A percentile compares a stretch with the other conserved stretches of the same genome.
phyloP scores from a whole-genome alignment of 2,329 filamentous ascomycete genomes.

The Chaetothyriales sp. region DNA sequence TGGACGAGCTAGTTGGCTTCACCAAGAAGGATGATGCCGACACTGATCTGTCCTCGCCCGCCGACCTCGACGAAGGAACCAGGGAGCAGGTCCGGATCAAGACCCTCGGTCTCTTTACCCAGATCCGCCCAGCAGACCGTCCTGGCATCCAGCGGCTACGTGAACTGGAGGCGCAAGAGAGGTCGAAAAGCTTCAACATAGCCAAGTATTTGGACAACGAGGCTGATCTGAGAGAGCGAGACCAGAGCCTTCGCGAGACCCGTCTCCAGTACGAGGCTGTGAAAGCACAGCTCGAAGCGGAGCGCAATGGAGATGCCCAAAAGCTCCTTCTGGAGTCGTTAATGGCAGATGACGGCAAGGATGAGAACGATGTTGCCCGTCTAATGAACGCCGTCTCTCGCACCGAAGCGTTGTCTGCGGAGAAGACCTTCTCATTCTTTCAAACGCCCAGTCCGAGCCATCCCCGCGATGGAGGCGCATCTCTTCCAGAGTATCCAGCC shows the following conservation, averaged over 20 bases:
- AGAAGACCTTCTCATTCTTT: slow-evolving; percentile 46
- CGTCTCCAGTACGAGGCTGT: slow-evolving; percentile 20
- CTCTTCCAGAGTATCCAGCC: slow-evolving; percentile 23
- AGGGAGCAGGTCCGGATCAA: slow-evolving; percentile 11
- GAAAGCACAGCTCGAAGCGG: slow-evolving; percentile 28
- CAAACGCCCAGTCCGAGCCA: slow-evolving; percentile 15
- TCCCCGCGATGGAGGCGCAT: slow-evolving; percentile 16
- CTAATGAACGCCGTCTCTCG: slow-evolving; percentile 43
- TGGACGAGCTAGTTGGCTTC: slow-evolving; percentile 35
- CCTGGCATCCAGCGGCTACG: slow-evolving; percentile 12
- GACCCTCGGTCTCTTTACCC: slow-evolving; percentile 11
- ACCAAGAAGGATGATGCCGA: slow-evolving; percentile 12
- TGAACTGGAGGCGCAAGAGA: slow-evolving; percentile 13
- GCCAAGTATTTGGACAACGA: slow-evolving; percentile 30
- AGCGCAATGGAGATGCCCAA: slow-evolving; percentile 23
- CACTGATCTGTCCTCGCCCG: slow-evolving; percentile 8
- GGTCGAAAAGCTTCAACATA: slow-evolving; percentile 10
- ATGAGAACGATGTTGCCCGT: slow-evolving; percentile 29
- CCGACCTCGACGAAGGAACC: slow-evolving; percentile 8
- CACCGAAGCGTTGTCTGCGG: slow-evolving; percentile 42
- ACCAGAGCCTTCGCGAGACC: slow-evolving; percentile 24
- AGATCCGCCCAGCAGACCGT: slow-evolving; percentile 9
- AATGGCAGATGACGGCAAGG: slow-evolving; percentile 19
- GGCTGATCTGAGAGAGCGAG: slow-evolving; percentile 41
- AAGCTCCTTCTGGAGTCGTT: not conserved